Base-by-base conservation (phyloP, 2,329 filamentous ascomycete species). In the Epichloe aotearoae region DNA sequence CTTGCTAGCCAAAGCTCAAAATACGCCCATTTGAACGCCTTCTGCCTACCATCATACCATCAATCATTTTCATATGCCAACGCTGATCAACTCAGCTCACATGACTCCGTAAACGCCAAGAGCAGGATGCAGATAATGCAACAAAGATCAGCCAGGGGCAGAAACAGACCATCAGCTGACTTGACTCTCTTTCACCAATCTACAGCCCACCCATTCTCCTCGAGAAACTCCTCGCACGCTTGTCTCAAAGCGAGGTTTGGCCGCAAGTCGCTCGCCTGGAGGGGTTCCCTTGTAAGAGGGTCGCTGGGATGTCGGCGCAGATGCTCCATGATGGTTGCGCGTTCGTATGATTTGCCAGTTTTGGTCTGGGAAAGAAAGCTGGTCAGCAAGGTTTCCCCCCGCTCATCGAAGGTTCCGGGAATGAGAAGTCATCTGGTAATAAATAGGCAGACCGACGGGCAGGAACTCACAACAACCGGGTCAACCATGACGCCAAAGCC, bases 261-360 rank as follows among this genome's bases (percentile, higher is more conserved):
- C 41, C 89, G 75, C 50, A 97, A 66, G 43, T 96, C 88, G 1
- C 73, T 69, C 1, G 80, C 72, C 0, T 68, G 69, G 46, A 96
- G 73, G 0, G 84, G 80, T 55, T 89, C 84, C 41, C 91, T 75
- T 1, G 91, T 96, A 37, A 97, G 66, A 0, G 93, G 93, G 64
- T 98, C 93, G 14, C 79, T 85, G 1, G 75, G 75, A 36, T 80
- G 80, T 20, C 85, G 75, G 59, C 85, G 84, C 26, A 98, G 73
- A 63, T 96, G 89, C 66, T 95, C 88, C 61, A 89, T 74, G 54
- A 98, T 84, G 15, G 86, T 86, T 0, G 86, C 76, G 41, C 91
- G 79, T 65, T 97, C 93, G 64, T 95, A 98, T 1, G 86, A 93
- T 56, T 90, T 86, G 12, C 93, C 93, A 1, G 85, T 90, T 61